Conservation (phyloP, 176 grass and related monocot species). For the Otatea glauca region DNA sequence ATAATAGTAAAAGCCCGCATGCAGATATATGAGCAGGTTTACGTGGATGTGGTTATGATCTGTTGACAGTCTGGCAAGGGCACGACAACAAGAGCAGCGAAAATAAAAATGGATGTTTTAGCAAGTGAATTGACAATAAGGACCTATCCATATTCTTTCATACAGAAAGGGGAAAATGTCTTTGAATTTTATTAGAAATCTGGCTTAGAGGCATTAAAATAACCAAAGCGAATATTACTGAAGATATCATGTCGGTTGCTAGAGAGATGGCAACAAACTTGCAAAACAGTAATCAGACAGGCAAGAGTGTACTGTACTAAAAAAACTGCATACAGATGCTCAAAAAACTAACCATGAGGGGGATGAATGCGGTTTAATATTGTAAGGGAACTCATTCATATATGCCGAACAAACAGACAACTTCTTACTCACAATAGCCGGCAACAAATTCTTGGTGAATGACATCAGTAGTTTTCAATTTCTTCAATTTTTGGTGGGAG, state of each 20-base stretch:
- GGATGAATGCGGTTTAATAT: constrained; percentile 62
- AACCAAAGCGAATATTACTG: constrained; percentile 1
- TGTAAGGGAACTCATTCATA: constrained; percentile 84
- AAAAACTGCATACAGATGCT: constrained; percentile 17
- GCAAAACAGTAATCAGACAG: constrained; percentile 46
- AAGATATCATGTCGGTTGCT: constrained; percentile 59
- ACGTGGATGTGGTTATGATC: no score
- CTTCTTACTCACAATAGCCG: constrained; percentile 67
- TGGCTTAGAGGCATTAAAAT: no score
- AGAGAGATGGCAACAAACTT: constrained; percentile 59
- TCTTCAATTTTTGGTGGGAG: constrained; percentile 69
- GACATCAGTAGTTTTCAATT: constrained; percentile 73
- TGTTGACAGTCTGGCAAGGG: no score
- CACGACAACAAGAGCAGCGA: no score
- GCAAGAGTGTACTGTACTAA: constrained; percentile 25
- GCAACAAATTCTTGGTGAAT: constrained; percentile 70
- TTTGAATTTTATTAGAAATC: no score
- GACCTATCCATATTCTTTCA: no score
- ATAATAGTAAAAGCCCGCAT: no score
- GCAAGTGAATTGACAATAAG: no score
- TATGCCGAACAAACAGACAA: constrained; percentile 77
- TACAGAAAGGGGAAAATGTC: no score
- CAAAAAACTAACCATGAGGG: constrained; percentile 77
- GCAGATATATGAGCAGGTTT: no score
- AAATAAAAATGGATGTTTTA: no score